These are phyloP conservation scores for Hibiscus tridactylites DNA, from an alignment of 345 rosid genomes.

Conservation along the genomic window DNA sequence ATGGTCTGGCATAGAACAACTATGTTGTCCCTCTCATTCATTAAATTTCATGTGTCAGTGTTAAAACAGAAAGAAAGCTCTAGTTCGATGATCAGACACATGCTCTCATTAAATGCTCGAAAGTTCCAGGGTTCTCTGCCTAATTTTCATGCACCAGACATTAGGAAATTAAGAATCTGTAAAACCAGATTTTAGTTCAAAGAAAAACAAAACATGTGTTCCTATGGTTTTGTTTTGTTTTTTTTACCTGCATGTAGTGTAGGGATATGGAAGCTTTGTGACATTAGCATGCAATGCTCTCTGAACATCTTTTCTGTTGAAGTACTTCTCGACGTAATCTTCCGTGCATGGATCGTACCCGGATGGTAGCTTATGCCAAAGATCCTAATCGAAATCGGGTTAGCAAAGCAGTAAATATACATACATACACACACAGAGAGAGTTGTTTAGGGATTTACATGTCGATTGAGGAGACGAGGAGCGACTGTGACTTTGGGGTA, in stretches of 20 bases:
- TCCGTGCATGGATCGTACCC: slow-evolving; percentile 75
- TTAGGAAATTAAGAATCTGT: background rate
- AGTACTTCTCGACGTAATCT: slow-evolving; percentile 39
- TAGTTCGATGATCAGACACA: slow-evolving; percentile 8
- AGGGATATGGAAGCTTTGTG: slow-evolving; percentile 54
- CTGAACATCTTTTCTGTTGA: slow-evolving; percentile 70
- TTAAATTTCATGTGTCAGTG: background rate
- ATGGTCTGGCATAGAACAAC: background rate
- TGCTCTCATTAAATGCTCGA: slow-evolving; percentile 8
- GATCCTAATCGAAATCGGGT: slow-evolving; percentile 27
- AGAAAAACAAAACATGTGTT: too few relatives aligned
- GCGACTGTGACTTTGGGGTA: slow-evolving; percentile 23
- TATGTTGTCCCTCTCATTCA: background rate
- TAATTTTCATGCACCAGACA: background rate
- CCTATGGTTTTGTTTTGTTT: too few relatives aligned
- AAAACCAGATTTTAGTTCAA: background rate
- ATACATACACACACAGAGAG: background rate
- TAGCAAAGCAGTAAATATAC: background rate
- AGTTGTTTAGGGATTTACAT: slow-evolving; percentile 12
- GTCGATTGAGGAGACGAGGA: slow-evolving; percentile 25
- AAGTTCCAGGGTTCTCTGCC: background rate
- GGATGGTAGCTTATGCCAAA: slow-evolving; percentile 40
- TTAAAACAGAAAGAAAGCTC: slow-evolving; percentile 11
- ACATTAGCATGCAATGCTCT: slow-evolving; percentile 60
- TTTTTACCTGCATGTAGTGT: slow-evolving; percentile 53